Conservation (phyloP, 2,329 filamentous ascomycete genomes). For the Pestalotiopsis sp. region DNA sequence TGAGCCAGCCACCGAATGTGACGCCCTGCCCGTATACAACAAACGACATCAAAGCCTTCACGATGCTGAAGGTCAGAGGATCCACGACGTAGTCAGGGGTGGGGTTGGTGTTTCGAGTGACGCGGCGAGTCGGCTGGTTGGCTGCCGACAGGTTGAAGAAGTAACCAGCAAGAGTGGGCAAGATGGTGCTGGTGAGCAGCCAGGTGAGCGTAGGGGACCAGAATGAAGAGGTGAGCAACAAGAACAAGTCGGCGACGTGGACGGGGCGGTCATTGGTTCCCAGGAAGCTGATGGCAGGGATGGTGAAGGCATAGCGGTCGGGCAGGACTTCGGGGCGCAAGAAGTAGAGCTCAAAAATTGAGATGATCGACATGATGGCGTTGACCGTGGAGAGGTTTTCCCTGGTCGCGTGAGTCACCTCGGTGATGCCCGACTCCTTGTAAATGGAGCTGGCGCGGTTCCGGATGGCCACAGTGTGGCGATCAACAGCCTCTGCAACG, state of each 20-base stretch:
- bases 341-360: constrained; percentile 70
- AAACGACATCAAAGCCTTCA: constrained; percentile 81
- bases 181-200: constrained; percentile 69
- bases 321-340: constrained; percentile 74
- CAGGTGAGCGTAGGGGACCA: constrained; percentile 83
- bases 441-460: constrained; percentile 67
- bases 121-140: constrained; percentile 40
- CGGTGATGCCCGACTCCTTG: constrained; percentile 67
- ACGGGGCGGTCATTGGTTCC: constrained; percentile 63
- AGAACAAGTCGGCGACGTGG: constrained; percentile 78
- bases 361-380: constrained; percentile 70
- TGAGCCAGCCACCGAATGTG: constrained; percentile 64
- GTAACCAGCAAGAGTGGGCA: constrained; percentile 77
- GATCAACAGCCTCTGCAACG: constrained; percentile 77
- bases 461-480: constrained; percentile 67
- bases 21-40: constrained; percentile 75
- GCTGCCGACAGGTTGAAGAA: constrained; percentile 83
- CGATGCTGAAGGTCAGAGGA: constrained; percentile 87
- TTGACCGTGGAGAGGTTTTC: constrained; percentile 73
- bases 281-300: constrained; percentile 63
- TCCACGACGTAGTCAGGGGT: constrained; percentile 68
- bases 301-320: constrained; percentile 71
- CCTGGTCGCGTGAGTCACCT: constrained; percentile 67
- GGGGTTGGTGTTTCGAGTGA: constrained; percentile 43
- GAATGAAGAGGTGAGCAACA: constrained; percentile 75